These are phyloP conservation scores for Pyricularia pennisetigena DNA, from an alignment of 2,329 filamentous ascomycete genomes.

Conservation along the genomic window DNA sequence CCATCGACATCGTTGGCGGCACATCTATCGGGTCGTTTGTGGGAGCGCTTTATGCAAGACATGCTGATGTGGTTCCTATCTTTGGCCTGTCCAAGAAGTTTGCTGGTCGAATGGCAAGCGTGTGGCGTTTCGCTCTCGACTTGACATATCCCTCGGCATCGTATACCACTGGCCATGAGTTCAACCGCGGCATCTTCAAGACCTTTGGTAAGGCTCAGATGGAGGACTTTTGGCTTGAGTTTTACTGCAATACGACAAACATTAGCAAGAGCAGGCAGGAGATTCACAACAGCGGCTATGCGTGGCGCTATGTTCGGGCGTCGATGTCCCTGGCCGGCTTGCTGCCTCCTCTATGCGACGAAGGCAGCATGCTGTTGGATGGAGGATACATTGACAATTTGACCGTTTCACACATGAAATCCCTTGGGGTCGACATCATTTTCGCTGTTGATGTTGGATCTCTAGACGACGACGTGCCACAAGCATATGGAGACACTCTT, in stretches of 20 bases:
- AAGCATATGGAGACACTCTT: slow-evolving; percentile 85
- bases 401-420: slow-evolving; percentile 95
- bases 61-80: slow-evolving; percentile 94
- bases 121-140: slow-evolving; percentile 97
- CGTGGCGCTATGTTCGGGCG: slow-evolving; percentile 92
- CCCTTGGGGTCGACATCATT: slow-evolving; percentile 82
- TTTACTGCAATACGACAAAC: slow-evolving; percentile 98
- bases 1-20: slow-evolving; percentile 89
- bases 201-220: slow-evolving; percentile 95
- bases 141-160: slow-evolving; percentile 93
- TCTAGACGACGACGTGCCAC: slow-evolving; percentile 83
- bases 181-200: slow-evolving; percentile 98
- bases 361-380: slow-evolving; percentile 92
- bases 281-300: slow-evolving; percentile 92
- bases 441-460: slow-evolving; percentile 94
- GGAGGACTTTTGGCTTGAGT: slow-evolving; percentile 98
- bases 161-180: slow-evolving; percentile 97
- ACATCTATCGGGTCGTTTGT: slow-evolving; percentile 97
- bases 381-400: slow-evolving; percentile 97
- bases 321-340: slow-evolving; percentile 95
- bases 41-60: slow-evolving; percentile 87
- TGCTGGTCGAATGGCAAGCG: slow-evolving; percentile 93
- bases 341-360: slow-evolving; percentile 87
- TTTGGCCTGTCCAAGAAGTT: slow-evolving; percentile 97
- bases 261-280: slow-evolving; percentile 90